A percentile compares a stretch with the other conserved stretches of the same genome.
Conservation (phyloP, 768 basidiomycete species). For the Russula ochroleuca region DNA sequence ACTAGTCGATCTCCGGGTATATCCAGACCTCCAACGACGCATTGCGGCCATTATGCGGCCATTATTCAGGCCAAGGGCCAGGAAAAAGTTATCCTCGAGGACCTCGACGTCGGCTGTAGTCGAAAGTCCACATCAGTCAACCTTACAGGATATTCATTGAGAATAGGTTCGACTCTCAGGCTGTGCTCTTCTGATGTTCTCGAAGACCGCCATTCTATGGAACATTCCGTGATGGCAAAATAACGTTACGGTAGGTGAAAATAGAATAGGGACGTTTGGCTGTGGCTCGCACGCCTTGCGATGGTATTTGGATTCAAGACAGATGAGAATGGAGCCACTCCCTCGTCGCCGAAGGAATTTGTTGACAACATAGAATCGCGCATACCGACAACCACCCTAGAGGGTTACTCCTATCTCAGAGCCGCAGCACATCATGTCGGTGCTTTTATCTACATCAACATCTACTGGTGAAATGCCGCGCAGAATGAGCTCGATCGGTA, state of each 20-base stretch:
- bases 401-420: constrained; percentile 10
- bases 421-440: constrained; percentile 12
- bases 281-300: constrained; percentile 11
- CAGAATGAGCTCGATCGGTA: neutral
- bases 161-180: too few species aligned
- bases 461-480: constrained; percentile 2
- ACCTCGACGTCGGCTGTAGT: too few species aligned
- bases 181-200: too few species aligned
- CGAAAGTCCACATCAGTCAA: too few species aligned
- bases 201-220: too few species aligned
- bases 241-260: neutral
- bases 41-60: too few species aligned
- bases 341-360: constrained; percentile 13
- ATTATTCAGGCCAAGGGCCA: too few species aligned
- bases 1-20: too few species aligned
- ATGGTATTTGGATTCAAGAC: constrained; percentile 11
- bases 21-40: too few species aligned
- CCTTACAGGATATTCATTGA: too few species aligned
- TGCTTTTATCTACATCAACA: neutral
- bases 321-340: constrained; percentile 1
- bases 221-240: too few species aligned
- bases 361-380: constrained; percentile 13
- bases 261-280: constrained; percentile 12
- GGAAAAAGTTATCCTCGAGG: too few species aligned
- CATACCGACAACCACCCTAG: neutral